Conservation (phyloP, 2,329 filamentous ascomycete species). For the Apiospora sp. region DNA sequence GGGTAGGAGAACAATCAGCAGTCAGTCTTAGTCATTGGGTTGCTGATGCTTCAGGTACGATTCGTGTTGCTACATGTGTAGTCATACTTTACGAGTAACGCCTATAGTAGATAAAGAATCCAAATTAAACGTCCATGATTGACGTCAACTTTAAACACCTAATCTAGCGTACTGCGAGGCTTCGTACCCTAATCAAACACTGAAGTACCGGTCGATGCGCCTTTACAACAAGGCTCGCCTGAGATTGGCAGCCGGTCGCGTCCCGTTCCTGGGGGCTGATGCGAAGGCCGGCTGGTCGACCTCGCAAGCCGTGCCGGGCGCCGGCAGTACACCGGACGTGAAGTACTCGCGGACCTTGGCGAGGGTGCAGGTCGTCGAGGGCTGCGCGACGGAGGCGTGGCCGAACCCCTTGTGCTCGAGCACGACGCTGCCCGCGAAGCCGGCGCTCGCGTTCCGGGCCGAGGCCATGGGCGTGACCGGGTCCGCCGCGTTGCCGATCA, state of each 20-base stretch:
- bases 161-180: neutral
- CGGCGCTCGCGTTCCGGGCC: constrained; percentile 38
- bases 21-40: neutral
- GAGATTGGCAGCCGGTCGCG: neutral
- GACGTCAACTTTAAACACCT: neutral
- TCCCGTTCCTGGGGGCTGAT: neutral
- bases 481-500: constrained; percentile 42
- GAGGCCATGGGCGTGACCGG: constrained; percentile 41
- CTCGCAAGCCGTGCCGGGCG: constrained; percentile 25
- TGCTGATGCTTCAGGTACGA: neutral
- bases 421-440: constrained; percentile 40
- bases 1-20: neutral
- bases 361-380: neutral
- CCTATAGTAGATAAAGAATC: neutral
- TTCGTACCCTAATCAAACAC: neutral
- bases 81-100: neutral
- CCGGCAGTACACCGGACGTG: constrained; percentile 20
- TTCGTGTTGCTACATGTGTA: neutral
- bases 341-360: constrained; percentile 16
- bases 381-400: neutral
- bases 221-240: neutral
- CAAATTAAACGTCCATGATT: neutral
- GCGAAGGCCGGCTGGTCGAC: constrained; percentile 13
- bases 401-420: constrained; percentile 38
- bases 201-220: neutral